Evolutionary conservation across 2,329 filamentous ascomycete genomes (phyloP).

Genomic region (Bipolaris bicolor): DNA sequence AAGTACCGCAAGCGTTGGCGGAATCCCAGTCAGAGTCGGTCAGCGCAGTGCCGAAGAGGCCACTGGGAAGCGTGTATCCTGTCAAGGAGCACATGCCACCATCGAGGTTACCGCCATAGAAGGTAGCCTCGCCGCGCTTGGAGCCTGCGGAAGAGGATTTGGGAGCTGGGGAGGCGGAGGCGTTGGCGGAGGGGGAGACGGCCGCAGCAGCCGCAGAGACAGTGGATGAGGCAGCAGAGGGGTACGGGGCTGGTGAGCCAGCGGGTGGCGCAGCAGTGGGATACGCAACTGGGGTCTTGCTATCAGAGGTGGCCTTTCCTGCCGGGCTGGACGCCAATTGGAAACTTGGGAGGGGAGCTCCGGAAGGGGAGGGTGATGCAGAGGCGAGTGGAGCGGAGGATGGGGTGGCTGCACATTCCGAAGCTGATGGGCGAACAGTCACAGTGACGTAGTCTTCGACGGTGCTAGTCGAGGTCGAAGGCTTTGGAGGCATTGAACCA

Average conservation of each 20-base stretch:
- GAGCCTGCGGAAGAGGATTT: slow-evolving; percentile 12
- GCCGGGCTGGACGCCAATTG: background rate
- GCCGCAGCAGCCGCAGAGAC: slow-evolving; percentile 5
- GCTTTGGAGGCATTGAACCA: slow-evolving; percentile 2
- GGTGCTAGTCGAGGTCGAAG: slow-evolving; percentile 21
- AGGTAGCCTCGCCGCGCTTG: slow-evolving; percentile 43
- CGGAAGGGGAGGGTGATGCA: background rate
- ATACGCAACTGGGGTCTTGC: slow-evolving; percentile 9
- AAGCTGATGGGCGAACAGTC: slow-evolving; percentile 19
- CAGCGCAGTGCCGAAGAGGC: slow-evolving; percentile 66
- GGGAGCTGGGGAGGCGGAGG: background rate
- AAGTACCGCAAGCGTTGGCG: slow-evolving; percentile 65
- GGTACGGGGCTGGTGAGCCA: no score
- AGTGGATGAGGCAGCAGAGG: slow-evolving; percentile 8
- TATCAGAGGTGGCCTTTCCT: slow-evolving; percentile 3
- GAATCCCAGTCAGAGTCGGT: slow-evolving; percentile 64
- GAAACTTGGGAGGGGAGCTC: background rate
- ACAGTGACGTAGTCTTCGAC: slow-evolving; percentile 23
- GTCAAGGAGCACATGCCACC: slow-evolving; percentile 70
- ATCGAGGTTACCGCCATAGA: slow-evolving; percentile 51
- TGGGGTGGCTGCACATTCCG: slow-evolving; percentile 15
- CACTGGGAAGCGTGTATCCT: slow-evolving; percentile 65
- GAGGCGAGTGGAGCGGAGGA: slow-evolving; percentile 14
- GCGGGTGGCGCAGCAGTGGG: slow-evolving; percentile 2
- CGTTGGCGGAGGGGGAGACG: background rate